Evolutionary conservation across 179 eudicot species (phyloP).

Genomic region (Corrigiola litoralis): DNA sequence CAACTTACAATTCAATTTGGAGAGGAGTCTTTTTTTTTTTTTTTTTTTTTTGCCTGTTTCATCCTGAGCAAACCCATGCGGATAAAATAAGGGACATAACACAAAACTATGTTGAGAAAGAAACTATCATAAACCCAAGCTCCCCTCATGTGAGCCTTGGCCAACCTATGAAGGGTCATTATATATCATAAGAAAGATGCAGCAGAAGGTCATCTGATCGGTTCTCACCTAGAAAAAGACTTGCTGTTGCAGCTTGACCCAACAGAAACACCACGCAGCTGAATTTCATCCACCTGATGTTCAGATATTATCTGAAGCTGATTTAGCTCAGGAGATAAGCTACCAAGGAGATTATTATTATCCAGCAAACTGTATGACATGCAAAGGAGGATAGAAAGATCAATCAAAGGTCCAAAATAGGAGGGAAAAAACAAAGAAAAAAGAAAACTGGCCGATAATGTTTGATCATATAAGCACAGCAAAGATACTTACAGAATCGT

Average conservation of each 20-base stretch:
- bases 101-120: neutral
- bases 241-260: constrained; percentile 22
- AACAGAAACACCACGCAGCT: constrained; percentile 20
- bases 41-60: too few species aligned
- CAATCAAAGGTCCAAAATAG: neutral
- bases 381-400: constrained; percentile 3
- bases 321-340: constrained; percentile 44
- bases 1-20: too few species aligned
- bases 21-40: too few species aligned
- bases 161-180: neutral
- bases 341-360: constrained; percentile 33
- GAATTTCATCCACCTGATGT: constrained; percentile 43
- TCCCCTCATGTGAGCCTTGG: neutral
- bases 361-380: constrained; percentile 51
- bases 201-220: neutral
- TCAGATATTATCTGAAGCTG: constrained; percentile 45
- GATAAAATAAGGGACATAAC: too few species aligned
- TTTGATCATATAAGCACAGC: neutral
- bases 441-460: neutral
- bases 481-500: constrained; percentile 48
- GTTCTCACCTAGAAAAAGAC: constrained; percentile 37
- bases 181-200: neutral
- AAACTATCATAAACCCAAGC: neutral
- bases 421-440: neutral
- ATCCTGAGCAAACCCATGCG: too few species aligned